phyloP scores from a whole-genome alignment of 2,329 filamentous ascomycete genomes.

The Fusarium tanahbumbuense region DNA sequence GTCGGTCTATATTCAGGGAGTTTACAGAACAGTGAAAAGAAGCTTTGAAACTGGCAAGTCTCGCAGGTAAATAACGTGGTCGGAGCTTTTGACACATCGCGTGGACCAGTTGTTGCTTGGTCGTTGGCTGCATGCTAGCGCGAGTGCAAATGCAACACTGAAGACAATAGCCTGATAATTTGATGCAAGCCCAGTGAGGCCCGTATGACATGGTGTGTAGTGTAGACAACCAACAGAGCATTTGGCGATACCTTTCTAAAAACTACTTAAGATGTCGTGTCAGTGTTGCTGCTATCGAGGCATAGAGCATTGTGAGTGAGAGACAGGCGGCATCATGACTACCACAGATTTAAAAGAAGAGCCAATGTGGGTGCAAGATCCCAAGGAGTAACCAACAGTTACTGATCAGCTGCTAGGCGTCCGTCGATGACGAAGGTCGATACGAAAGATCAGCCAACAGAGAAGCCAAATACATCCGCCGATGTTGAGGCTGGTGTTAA shows the following conservation, averaged over 20 bases:
- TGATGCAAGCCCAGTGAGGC: background rate
- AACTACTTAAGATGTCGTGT: background rate
- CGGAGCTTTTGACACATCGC: background rate
- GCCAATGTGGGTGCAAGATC: background rate
- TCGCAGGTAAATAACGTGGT: background rate
- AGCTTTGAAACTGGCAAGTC: too few relatives aligned
- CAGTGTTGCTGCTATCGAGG: too few relatives aligned
- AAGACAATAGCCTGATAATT: background rate
- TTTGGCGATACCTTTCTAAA: background rate
- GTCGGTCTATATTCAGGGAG: background rate
- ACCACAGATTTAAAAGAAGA: background rate
- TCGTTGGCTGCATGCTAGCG: too few relatives aligned
- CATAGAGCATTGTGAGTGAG: too few relatives aligned
- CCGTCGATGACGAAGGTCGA: rapidly evolving
- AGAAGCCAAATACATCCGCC: background rate
- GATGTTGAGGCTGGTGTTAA: background rate
- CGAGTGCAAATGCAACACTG: background rate
- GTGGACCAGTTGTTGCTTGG: background rate
- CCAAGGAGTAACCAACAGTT: rapidly evolving
- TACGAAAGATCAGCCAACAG: rapidly evolving
- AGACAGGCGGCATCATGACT: background rate
- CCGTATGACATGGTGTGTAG: conserved; percentile 1
- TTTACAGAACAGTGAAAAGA: rapidly evolving
- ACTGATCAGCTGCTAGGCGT: background rate
- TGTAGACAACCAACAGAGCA: background rate